phyloP scores from a whole-genome alignment of 257 asterid genomes.

The Rehmannia glutinosa region DNA sequence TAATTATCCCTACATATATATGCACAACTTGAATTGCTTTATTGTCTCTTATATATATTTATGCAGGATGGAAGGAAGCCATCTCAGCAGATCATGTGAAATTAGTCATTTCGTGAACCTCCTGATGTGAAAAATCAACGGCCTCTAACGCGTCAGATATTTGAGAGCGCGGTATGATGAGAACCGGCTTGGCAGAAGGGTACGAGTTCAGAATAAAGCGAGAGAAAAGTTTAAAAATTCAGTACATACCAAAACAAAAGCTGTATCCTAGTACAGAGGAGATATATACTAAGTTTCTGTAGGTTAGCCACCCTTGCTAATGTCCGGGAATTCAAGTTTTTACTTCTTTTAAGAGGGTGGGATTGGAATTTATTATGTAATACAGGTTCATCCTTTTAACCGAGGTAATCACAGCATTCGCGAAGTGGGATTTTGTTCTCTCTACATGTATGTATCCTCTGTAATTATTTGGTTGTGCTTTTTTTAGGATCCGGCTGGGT shows the following conservation, averaged over 20 bases:
- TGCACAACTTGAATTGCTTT: background rate
- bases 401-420: background rate
- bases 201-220: slow-evolving; percentile 35
- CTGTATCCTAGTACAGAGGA: slow-evolving; percentile 30
- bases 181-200: slow-evolving; percentile 20
- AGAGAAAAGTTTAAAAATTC: slow-evolving; percentile 40
- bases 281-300: slow-evolving; percentile 25
- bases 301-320: slow-evolving; percentile 10
- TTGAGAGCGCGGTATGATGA: slow-evolving; percentile 6
- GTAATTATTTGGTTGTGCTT: slow-evolving; percentile 19
- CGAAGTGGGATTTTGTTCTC: background rate
- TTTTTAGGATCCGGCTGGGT: background rate
- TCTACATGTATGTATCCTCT: background rate
- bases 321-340: slow-evolving; percentile 12
- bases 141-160: slow-evolving; percentile 24
- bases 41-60: background rate
- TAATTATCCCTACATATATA: background rate
- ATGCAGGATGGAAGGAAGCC: slow-evolving; percentile 87
- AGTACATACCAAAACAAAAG: slow-evolving; percentile 64
- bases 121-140: slow-evolving; percentile 18
- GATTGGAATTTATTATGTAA: background rate
- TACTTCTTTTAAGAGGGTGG: background rate
- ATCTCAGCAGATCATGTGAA: slow-evolving; percentile 62
- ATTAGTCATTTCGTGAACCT: slow-evolving; percentile 49
- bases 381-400: background rate